These are phyloP conservation scores for Ochromonadaceae sp. DNA, from an alignment of 352 stramenopile genomes.

Conservation along the genomic window DNA sequence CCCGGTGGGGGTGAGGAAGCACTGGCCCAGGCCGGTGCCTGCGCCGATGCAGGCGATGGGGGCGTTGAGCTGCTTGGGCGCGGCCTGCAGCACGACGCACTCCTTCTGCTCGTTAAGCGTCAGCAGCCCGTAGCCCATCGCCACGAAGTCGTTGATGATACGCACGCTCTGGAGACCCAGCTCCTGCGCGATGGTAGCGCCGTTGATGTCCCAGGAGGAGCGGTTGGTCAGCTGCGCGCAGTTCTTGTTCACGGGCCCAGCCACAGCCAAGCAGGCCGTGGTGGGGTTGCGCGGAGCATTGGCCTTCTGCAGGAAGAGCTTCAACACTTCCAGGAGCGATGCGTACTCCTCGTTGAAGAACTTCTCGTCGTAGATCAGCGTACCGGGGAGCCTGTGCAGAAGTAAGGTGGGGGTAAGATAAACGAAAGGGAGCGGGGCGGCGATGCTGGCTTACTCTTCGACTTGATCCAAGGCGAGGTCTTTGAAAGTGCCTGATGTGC, in stretches of 20 bases:
- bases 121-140: constrained; percentile 86
- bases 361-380: constrained; percentile 62
- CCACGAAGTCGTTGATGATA: constrained; percentile 93
- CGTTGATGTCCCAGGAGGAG: constrained; percentile 67
- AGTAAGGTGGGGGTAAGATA: not conserved
- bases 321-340: constrained; percentile 66
- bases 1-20: constrained; percentile 71
- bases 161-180: constrained; percentile 58
- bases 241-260: constrained; percentile 52
- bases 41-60: constrained; percentile 88
- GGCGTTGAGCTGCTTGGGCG: constrained; percentile 42
- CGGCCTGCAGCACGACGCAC: constrained; percentile 46
- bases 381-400: constrained; percentile 50
- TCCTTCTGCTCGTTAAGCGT: constrained; percentile 79
- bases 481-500: constrained; percentile 40
- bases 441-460: constrained; percentile 16
- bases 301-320: constrained; percentile 77
- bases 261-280: constrained; percentile 44
- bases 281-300: constrained; percentile 25
- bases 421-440: not conserved
- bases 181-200: constrained; percentile 37
- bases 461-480: constrained; percentile 22
- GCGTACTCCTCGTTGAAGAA: constrained; percentile 58
- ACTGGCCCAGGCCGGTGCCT: constrained; percentile 86
- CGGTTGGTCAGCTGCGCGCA: constrained; percentile 80